Percentiles rank a stretch among this genome's conserved stretches.
Evolutionary conservation across 2,329 filamentous ascomycete species (phyloP).

Genomic region (Alternaria consortialis): DNA sequence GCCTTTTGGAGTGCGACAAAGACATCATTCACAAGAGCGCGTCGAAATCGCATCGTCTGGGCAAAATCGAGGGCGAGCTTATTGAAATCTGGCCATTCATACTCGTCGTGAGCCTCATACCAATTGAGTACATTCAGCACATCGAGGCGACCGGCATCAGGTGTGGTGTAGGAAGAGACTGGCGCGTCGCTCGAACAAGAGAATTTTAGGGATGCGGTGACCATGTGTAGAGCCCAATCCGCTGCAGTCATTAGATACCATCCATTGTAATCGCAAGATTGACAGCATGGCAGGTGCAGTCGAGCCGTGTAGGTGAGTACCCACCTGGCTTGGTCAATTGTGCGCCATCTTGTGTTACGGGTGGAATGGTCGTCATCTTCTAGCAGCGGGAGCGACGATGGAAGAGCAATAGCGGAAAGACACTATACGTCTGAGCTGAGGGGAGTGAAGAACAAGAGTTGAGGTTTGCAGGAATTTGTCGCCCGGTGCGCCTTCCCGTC

Average conservation of each 20-base stretch:
- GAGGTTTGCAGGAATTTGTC: neutral
- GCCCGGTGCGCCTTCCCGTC: neutral
- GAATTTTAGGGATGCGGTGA: conserved; percentile 22
- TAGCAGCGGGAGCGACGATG: neutral
- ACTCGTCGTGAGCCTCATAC: conserved; percentile 24
- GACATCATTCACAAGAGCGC: conserved; percentile 26
- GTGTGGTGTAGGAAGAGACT: too few species aligned
- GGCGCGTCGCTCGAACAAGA: neutral
- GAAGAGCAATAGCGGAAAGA: too few species aligned
- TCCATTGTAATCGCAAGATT: neutral
- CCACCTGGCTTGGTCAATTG: conserved; percentile 23
- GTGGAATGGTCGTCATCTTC: conserved; percentile 8
- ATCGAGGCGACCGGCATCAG: too few species aligned
- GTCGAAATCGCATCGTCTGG: conserved; percentile 25
- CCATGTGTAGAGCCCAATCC: conserved; percentile 27
- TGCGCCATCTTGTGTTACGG: conserved; percentile 9
- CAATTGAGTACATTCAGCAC: conserved; percentile 26
- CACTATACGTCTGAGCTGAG: too few species aligned
- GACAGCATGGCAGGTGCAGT: neutral
- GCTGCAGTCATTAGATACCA: conserved; percentile 6
- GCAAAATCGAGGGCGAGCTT: conserved; percentile 23
- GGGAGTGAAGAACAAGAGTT: neutral
- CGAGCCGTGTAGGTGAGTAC: neutral
- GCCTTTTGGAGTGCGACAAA: conserved; percentile 20
- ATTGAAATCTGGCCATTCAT: conserved; percentile 28